Base-by-base conservation (phyloP, 148 eudicot genomes). In the Tetragonia tetragonoides region DNA sequence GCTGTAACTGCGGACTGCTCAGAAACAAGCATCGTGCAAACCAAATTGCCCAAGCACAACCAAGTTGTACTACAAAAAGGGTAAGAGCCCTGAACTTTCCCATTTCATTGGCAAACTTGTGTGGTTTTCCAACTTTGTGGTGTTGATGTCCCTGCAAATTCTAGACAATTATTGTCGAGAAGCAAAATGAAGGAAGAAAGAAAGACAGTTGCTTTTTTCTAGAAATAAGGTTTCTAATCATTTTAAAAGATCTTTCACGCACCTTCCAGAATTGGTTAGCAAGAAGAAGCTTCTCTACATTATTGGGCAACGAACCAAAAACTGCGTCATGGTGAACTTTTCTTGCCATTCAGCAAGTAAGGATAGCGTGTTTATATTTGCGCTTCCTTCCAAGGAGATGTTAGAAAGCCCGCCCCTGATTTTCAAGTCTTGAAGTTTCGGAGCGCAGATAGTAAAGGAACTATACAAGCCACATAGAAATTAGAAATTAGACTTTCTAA, bases 271-370 rank as follows among this genome's bases (percentile, higher is more conserved):
- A 57, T 56, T 9, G 1, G 18, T 24, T 38, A 42, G 21, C 69
- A 41, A 77, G 80, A 64, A 17, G 18, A 38, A 77, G 74, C 67
- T 68, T 59, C 74, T 77, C 68, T 23, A 77, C 10, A 42, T 42
- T 62, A 42, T 42, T 62, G 20, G 68, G 67, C 44, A 69, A 21
- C 47, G 18, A 59, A 41, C 57, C 28, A 44, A 77, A 3, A 77
- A 23, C 34, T 61, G 42, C n/a, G n/a, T 28, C 68, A 69, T 69
- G 38, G 46, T 37, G 11, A 10, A 40, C 2, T 14, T 16, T 69
- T 46, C 17, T 47, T 12, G 39, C 17, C 24, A 37, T 24, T 34
- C 67, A 57, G 64, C 42, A 34, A 14, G 38, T 39, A 77, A 37
- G 42, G 42, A 57, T 21, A 77, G 10, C 18, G 74, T 69, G 28